These are phyloP conservation scores for Globisporangium takayamanum DNA, from an alignment of 352 stramenopile genomes.

Conservation along the genomic window DNA sequence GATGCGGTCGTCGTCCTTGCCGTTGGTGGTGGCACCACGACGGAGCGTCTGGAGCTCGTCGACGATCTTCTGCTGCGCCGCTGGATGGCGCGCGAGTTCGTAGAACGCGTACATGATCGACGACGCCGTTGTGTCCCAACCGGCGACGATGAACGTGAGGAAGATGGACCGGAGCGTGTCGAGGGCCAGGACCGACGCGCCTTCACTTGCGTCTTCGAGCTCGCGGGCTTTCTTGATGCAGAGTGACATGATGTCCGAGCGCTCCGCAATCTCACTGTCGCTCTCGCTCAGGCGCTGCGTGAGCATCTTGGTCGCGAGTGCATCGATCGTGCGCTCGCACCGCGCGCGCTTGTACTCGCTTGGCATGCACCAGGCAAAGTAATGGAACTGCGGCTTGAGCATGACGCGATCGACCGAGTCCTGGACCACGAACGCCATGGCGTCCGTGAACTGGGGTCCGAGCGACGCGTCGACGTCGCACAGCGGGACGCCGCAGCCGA, in stretches of 20 bases:
- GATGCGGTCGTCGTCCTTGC: background rate
- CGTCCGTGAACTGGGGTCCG: conserved; percentile 32
- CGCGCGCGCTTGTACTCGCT: conserved; percentile 39
- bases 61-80: conserved; percentile 41
- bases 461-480: conserved; percentile 22
- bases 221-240: conserved; percentile 51
- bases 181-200: background rate
- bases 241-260: conserved; percentile 44
- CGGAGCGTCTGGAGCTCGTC: conserved; percentile 23
- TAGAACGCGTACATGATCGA: conserved; percentile 77
- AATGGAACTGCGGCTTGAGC: conserved; percentile 59
- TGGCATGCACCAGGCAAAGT: conserved; percentile 50
- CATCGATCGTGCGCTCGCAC: conserved; percentile 19
- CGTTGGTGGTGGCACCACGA: too few species aligned
- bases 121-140: conserved; percentile 69
- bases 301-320: conserved; percentile 42
- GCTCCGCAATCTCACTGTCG: conserved; percentile 17
- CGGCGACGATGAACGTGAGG: conserved; percentile 43
- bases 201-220: background rate
- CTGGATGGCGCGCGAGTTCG: conserved; percentile 46
- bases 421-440: conserved; percentile 52
- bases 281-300: conserved; percentile 29
- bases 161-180: background rate
- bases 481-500: conserved; percentile 42
- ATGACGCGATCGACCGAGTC: conserved; percentile 54